These are phyloP conservation scores for Scedosporium boydii DNA, from an alignment of 2,329 filamentous ascomycete genomes.

Conservation along the genomic window DNA sequence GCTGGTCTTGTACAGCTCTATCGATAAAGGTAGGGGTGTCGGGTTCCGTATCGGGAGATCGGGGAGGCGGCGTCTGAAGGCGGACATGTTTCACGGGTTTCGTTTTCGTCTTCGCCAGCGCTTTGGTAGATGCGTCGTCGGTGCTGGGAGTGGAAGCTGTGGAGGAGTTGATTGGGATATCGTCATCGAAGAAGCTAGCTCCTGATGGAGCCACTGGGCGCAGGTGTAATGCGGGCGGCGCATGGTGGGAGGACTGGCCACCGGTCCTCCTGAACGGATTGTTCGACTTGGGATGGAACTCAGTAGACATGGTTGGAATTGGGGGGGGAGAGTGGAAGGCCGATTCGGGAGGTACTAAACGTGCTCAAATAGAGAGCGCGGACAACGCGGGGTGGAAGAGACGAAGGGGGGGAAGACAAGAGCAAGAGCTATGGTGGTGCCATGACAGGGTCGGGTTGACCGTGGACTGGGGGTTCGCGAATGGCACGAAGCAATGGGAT, in stretches of 20 bases:
- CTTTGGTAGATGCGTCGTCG: neutral
- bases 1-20: neutral
- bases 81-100: slow-evolving; percentile 60
- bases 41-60: slow-evolving; percentile 35
- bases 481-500: neutral
- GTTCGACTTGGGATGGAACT: neutral
- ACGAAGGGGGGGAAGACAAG: neutral
- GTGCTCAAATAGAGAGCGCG: neutral
- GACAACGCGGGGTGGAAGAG: neutral
- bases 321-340: neutral
- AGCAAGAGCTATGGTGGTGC: neutral
- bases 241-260: neutral
- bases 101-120: slow-evolving; percentile 6
- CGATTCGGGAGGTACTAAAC: neutral
- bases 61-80: slow-evolving; percentile 53
- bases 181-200: neutral
- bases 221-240: neutral
- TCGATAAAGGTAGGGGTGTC: neutral
- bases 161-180: neutral
- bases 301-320: slow-evolving; percentile 1
- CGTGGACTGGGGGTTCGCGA: neutral
- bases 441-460: slow-evolving; percentile 7
- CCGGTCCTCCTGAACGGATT: slow-evolving; percentile 4
- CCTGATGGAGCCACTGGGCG: neutral
- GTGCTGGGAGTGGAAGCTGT: neutral